Base-by-base conservation (phyloP, 768 basidiomycete species). In the Auricularia sp. region DNA sequence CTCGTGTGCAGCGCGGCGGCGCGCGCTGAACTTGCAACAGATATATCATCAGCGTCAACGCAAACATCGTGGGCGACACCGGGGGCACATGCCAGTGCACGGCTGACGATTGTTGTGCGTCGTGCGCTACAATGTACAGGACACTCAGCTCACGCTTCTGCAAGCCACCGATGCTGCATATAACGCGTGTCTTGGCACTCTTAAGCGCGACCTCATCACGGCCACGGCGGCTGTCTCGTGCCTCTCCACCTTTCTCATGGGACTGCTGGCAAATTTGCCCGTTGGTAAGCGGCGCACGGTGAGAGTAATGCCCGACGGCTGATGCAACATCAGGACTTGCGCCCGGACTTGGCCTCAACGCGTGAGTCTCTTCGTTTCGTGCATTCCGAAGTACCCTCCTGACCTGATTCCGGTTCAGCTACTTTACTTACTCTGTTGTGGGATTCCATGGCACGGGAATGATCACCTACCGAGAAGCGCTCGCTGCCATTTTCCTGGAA, bases 351-450 rank as follows among this genome's bases (percentile, higher is more conserved):
- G 92, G 92, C 63, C 76, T 92, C 33, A 90, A 90, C 68, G 89
- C 89, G 47, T 91, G 90, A 69, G 89, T 89, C 73, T 29, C 29
- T 29, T 29, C 29, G 29, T 29, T 67, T 86, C 77, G 16, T 36
- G 33, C 39, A 73, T 35, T 35, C 63, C 59, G 54, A 58, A 65
- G 13, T 36, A 18, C 16, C 36, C 14, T 5, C 36, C 7, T 61
- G 51, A 18, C 54, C 34, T 45, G 29, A 18, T 5, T 4, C 51
- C n/a, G 39, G 56, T 64, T 65, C 44, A 63, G 70, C 62, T 71
- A 92, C 88, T 93, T 94, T 75, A 81, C 92, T 3, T 94, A 92
- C 75, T 92, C 90, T 18, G 85, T 94, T 14, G 92, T 94, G 33
- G 92, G 92, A 13, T 88, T 86, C 77, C 87, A 92, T 69, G 92